Evolutionary conservation across 1,284 basidiomycete species (phyloP), one percentile per base, ranked within the genome.

Genomic region (Limonomyces culmigenus): DNA sequence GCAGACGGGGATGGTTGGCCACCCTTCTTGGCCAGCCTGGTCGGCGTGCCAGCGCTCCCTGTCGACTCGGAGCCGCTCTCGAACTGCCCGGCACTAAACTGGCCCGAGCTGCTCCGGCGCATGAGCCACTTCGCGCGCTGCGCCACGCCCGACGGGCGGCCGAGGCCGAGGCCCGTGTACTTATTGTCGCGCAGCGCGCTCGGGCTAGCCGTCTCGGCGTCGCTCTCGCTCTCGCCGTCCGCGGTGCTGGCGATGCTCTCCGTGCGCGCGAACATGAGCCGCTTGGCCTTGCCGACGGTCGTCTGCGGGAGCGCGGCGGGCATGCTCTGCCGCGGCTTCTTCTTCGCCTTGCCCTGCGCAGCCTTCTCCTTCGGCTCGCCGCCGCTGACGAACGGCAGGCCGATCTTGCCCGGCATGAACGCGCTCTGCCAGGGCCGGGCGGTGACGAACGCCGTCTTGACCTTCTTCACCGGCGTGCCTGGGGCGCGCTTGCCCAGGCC

Each of bases 361-460:
- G 21, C 25, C n/a, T 40, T 41, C 14, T 41, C 47, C 19, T 45
- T 43, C 14, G 41, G 45, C 29, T 36, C 42, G 13, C 35, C 41
- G 11, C 34, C 41, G 15, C n/a, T n/a, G n/a, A 36, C 34, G 41
- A 74, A 70, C 34, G 65, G 60, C 38, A 70, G 62, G 0, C 71
- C 75, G 38, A 81, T 70, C 52, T 77, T 81, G 8, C 23, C 23
- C 43, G 62, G 52, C 5, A 77, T 63, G 11, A 83, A 64, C 2
- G 79, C 78, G 47, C 78, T 81, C 50, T 81, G 79, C 78, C 79
- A 83, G 3, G 74, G 77, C 8, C 79, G 61, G 33, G 67, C 66
- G 30, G 63, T 60, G 6, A 8, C 30, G 31, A 79, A 54, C 23
- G 65, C 61, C 14, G 68, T 72, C 53, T 75, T 75, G 39, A 62